Evolutionary conservation across 768 basidiomycete genomes (phyloP).

Genomic region (Cystofilobasidium ferigula): DNA sequence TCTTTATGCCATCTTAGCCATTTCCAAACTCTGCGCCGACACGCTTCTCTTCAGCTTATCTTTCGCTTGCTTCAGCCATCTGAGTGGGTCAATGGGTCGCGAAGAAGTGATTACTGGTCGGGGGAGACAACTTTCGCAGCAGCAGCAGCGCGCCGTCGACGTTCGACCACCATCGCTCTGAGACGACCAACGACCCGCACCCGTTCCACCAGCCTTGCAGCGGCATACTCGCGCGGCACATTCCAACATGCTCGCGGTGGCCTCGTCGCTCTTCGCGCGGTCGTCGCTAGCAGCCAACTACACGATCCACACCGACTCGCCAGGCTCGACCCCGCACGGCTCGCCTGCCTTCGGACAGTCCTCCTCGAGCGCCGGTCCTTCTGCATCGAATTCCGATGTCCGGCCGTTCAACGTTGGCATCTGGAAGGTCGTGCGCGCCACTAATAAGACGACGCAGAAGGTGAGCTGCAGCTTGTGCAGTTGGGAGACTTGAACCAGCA

Average conservation of each 20-base stretch:
- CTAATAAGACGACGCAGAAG: slow-evolving; percentile 80
- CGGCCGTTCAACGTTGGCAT: slow-evolving; percentile 62
- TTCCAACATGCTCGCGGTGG: slow-evolving; percentile 59
- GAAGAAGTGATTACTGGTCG: too few species aligned
- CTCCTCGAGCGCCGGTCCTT: not conserved
- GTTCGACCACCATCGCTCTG: too few species aligned
- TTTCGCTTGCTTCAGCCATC: too few species aligned
- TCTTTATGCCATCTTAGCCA: too few species aligned
- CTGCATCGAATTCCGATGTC: slow-evolving; percentile 20
- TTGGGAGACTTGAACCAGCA: not conserved
- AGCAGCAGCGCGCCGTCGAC: too few species aligned
- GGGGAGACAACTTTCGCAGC: too few species aligned
- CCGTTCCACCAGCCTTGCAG: slow-evolving; percentile 8
- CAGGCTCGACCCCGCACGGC: too few species aligned
- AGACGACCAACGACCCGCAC: not conserved
- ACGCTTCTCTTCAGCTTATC: too few species aligned
- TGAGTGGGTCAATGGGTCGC: too few species aligned
- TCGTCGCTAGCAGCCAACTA: slow-evolving; percentile 74
- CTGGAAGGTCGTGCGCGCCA: slow-evolving; percentile 78
- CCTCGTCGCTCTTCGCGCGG: slow-evolving; percentile 68
- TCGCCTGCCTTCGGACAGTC: slow-evolving; percentile 42
- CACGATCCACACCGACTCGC: slow-evolving; percentile 37
- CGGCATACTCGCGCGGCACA: slow-evolving; percentile 11
- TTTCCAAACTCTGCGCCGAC: too few species aligned
- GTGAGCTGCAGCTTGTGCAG: slow-evolving; percentile 36